Percentiles rank a stretch among this genome's conserved stretches.
phyloP scores from a whole-genome alignment of 768 basidiomycete species.

The Suillus sp. region DNA sequence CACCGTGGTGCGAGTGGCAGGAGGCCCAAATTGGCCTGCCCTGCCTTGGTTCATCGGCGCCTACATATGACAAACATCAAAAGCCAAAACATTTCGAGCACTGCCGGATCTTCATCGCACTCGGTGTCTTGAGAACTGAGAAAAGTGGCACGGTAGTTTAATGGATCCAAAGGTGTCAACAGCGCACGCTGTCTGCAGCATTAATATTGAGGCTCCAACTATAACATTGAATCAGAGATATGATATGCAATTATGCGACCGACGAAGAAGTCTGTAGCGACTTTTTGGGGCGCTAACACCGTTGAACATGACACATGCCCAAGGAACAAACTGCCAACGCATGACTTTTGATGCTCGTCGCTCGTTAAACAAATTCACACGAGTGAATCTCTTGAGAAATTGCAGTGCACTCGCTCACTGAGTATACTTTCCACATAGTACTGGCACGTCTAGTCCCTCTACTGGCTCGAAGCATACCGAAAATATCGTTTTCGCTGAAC shows the following conservation, averaged over 20 bases:
- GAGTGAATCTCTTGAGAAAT: neutral
- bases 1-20: neutral
- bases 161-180: neutral
- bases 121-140: neutral
- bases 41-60: neutral
- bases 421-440: conserved; percentile 24
- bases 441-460: conserved; percentile 25
- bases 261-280: neutral
- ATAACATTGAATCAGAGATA: neutral
- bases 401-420: neutral
- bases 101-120: neutral
- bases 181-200: neutral
- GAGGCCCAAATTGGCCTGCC: neutral
- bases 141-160: neutral
- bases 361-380: neutral
- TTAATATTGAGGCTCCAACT: neutral
- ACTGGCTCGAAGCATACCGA: conserved; percentile 52
- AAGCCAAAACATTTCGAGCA: neutral
- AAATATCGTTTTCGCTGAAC: conserved; percentile 51
- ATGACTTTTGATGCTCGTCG: too few relatives aligned
- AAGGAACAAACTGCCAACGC: neutral
- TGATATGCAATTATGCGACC: neutral
- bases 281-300: neutral
- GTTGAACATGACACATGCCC: neutral
- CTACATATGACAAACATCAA: neutral